phyloP scores from a whole-genome alignment of 305 asterid species.

The Plantago rigida region DNA sequence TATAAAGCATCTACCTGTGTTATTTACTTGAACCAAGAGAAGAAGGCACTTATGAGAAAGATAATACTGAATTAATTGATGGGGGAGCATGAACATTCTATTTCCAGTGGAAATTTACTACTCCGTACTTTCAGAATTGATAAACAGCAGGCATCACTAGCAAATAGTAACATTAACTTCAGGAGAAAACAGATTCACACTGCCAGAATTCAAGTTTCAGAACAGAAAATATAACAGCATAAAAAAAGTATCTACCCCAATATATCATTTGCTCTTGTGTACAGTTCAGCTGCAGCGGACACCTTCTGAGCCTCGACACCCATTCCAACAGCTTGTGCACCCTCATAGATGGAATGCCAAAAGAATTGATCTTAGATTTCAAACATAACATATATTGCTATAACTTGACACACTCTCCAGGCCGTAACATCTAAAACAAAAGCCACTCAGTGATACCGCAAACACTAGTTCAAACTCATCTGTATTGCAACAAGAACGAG shows the following conservation, averaged over 20 bases:
- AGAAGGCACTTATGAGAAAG: background rate
- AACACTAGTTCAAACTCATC: background rate
- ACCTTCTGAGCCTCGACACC: conserved; percentile 89
- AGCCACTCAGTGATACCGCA: conserved; percentile 6
- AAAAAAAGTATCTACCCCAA: conserved; percentile 46
- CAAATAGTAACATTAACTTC: background rate
- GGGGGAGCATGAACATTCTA: no score
- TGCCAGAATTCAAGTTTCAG: background rate
- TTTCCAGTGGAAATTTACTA: no score
- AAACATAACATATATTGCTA: conserved; percentile 11
- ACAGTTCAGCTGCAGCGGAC: conserved; percentile 83
- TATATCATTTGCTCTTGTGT: conserved; percentile 71
- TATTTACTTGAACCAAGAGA: no score
- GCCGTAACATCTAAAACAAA: no score
- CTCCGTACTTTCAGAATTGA: no score
- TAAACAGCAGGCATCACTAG: no score
- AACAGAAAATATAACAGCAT: conserved; percentile 6
- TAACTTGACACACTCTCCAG: background rate
- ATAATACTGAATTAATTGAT: background rate
- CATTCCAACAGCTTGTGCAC: conserved; percentile 98
- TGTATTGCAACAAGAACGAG: background rate
- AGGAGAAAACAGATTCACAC: background rate
- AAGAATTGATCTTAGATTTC: conserved; percentile 8
- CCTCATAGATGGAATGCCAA: conserved; percentile 38
- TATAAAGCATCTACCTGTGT: no score